Conservation (phyloP, 164 flowering plant genomes). For the Vitis cinerea region DNA sequence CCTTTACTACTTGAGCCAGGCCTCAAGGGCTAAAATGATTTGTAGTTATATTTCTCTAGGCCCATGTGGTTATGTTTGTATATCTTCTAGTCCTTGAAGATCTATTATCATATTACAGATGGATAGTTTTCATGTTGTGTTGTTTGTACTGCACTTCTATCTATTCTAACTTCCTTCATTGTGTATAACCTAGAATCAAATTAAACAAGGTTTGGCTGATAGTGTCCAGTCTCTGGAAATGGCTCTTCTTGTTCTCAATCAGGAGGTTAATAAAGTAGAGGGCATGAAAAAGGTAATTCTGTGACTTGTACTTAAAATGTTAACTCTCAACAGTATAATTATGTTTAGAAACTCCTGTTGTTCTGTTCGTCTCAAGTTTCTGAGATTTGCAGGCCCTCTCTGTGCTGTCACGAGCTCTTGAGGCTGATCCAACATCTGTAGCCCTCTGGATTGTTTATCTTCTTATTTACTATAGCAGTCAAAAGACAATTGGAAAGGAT, state of each 20-base stretch:
- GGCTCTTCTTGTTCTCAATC: slow-evolving; percentile 55
- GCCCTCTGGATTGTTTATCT: slow-evolving; percentile 77
- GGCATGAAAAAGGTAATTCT: slow-evolving; percentile 64
- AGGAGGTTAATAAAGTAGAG: slow-evolving; percentile 41
- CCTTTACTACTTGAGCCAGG: no score
- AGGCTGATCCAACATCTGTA: slow-evolving; percentile 56
- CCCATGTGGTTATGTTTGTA: neutral
- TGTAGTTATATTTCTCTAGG: no score
- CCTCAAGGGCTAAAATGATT: no score
- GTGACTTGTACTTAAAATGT: slow-evolving; percentile 2
- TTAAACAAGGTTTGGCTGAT: slow-evolving; percentile 36
- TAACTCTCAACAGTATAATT: neutral
- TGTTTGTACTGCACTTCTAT: neutral
- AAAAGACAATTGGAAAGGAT: slow-evolving; percentile 51
- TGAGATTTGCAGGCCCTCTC: slow-evolving; percentile 55
- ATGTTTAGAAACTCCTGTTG: neutral
- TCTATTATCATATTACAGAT: neutral
- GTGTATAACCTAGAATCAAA: slow-evolving; percentile 38
- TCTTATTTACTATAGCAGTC: slow-evolving; percentile 49
- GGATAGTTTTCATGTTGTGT: neutral
- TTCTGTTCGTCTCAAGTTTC: slow-evolving; percentile 10
- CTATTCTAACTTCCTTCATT: slow-evolving; percentile 10
- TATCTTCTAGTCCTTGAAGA: neutral
- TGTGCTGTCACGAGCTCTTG: slow-evolving; percentile 68
- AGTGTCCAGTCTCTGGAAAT: slow-evolving; percentile 53